Base-by-base conservation (phyloP, 2,329 filamentous ascomycete species). In the Botryotinia calthae region DNA sequence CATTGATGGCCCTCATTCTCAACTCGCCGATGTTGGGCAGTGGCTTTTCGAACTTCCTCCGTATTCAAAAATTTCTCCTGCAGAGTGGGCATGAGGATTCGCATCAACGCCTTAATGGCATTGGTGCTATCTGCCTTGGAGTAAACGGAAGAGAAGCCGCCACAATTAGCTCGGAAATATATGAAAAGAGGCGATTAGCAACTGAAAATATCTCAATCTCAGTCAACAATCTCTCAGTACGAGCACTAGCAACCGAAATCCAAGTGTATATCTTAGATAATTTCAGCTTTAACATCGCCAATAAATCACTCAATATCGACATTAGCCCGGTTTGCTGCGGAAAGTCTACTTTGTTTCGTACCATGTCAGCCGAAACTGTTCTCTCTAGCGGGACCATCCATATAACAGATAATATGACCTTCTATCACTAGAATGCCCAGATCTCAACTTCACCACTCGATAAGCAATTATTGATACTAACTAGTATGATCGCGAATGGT, bases 81-180 rank as follows among this genome's bases (percentile, higher is more conserved):
- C 25, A 54, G 1, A 16, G 25, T 16, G 4, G n/a, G 25, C 25
- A 1, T 22, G 25, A n/a, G 48, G 25, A 51, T 4, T 22, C 0
- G 2, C 12, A 4, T 51, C 10, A n/a, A 5, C 10, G 12, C 4
- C n/a, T 51, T 10, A 5, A 6, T 54, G 2, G 5, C 2, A 16
- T 54, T 2, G 5, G 12, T 54, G 12, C 51, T 1, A 28, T 28
- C 3, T 16, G 12, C 7, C 25, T 28, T 16, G 5, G 7, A 14
- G 0, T 12, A 4, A 1, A n/a, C 0, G 48, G n/a, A 48, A n/a
- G 25, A 54, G 10, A 54, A 54, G 12, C 48, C 48, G 1, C 25
- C 14, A n/a, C 22, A 0, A n/a, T 0, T 12, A 6, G 10, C 25
- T n/a, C 10, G 2, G 1, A 51, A 25, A n/a, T 5, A n/a, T 25